phyloP scores from a whole-genome alignment of 805 yeast genomes.

The Cyberlindnera meyerae region DNA sequence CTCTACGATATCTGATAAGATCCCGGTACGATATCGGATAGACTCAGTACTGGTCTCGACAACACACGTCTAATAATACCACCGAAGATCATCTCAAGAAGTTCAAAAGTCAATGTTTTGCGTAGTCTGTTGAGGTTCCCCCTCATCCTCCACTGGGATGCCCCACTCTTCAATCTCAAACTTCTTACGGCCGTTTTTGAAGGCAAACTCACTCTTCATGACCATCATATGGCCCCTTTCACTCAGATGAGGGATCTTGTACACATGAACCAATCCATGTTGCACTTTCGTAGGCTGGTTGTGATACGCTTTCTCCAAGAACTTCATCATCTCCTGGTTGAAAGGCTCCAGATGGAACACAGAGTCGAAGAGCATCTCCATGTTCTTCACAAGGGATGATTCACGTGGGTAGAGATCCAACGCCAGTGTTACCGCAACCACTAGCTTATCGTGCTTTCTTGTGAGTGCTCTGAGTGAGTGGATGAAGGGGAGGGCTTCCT shows the following conservation, averaged over 20 bases:
- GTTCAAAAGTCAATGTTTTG: slow-evolving; percentile 21
- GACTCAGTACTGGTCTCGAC: no score
- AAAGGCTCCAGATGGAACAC: slow-evolving; percentile 78
- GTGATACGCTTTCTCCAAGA: slow-evolving; percentile 64
- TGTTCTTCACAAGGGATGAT: slow-evolving; percentile 39
- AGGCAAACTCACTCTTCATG: slow-evolving; percentile 73
- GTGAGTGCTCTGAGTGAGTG: slow-evolving; percentile 53
- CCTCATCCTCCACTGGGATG: slow-evolving; percentile 86
- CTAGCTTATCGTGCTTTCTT: slow-evolving; percentile 42
- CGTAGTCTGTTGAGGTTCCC: slow-evolving; percentile 21
- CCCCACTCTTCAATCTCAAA: slow-evolving; percentile 94
- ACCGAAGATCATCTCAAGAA: background rate
- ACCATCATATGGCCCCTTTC: slow-evolving; percentile 78
- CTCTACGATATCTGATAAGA: no score
- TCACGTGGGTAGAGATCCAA: slow-evolving; percentile 61
- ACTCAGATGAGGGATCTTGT: slow-evolving; percentile 66
- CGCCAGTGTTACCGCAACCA: slow-evolving; percentile 52
- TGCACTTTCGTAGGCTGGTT: slow-evolving; percentile 70
- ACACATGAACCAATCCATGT: slow-evolving; percentile 80
- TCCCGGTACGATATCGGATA: no score
- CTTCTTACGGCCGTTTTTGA: slow-evolving; percentile 74
- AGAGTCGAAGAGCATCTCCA: slow-evolving; percentile 61
- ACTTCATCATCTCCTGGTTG: slow-evolving; percentile 61
- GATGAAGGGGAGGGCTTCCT: slow-evolving; percentile 53
- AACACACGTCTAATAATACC: no score